These are phyloP conservation scores for Trichomonas tenax DNA, from an alignment of 208 protist genomes.

Conservation along the genomic window DNA sequence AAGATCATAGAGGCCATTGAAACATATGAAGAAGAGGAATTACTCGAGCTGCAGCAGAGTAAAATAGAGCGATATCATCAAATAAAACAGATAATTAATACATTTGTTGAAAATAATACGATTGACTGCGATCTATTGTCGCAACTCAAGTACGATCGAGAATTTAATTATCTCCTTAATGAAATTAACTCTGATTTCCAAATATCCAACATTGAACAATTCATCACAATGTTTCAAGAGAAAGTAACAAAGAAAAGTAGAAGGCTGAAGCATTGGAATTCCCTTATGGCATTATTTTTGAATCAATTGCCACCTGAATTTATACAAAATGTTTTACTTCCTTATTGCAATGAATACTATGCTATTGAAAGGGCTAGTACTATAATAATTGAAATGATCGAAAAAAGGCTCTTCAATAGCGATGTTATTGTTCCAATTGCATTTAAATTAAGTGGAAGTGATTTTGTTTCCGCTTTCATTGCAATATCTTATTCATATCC, in stretches of 20 bases:
- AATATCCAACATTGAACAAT: background rate
- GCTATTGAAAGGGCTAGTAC: background rate
- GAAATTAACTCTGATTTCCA: too few relatives aligned
- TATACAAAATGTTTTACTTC: background rate
- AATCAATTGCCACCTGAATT: background rate
- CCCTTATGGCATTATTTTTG: background rate
- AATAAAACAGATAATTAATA: too few relatives aligned
- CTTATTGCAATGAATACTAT: background rate
- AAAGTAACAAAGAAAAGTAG: background rate
- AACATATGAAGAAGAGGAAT: too few relatives aligned
- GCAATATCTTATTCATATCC: background rate
- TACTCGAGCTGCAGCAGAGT: too few relatives aligned
- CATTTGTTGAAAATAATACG: too few relatives aligned
- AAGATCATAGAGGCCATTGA: too few relatives aligned
- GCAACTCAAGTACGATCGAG: too few relatives aligned
- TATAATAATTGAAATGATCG: background rate
- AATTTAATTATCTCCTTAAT: too few relatives aligned
- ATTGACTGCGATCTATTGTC: too few relatives aligned
- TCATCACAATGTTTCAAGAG: background rate
- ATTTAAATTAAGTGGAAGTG: background rate
- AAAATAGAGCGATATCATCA: too few relatives aligned
- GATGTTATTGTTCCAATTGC: background rate
- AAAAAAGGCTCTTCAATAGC: background rate
- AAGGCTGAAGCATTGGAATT: background rate
- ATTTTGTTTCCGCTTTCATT: background rate